Conservation (phyloP, 1,139 yeast genomes). For the Candida sp. region DNA sequence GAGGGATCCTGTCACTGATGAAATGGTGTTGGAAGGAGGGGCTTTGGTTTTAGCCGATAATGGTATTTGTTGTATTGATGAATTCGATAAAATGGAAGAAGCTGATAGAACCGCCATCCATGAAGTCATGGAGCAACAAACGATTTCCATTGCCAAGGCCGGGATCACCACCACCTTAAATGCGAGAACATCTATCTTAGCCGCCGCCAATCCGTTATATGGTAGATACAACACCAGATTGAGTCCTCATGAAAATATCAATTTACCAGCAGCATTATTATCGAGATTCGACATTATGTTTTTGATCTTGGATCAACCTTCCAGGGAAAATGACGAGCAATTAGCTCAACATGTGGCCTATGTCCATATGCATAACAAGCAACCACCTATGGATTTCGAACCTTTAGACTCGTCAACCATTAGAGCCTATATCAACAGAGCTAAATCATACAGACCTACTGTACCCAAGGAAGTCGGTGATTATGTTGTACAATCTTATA, state of each 20-base stretch:
- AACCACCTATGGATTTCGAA: conserved; percentile 72
- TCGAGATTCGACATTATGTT: conserved; percentile 94
- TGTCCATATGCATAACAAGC: conserved; percentile 91
- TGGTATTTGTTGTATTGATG: conserved; percentile 99
- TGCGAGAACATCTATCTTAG: conserved; percentile 93
- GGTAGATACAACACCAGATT: conserved; percentile 91
- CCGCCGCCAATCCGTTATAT: conserved; percentile 98
- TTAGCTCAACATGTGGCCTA: conserved; percentile 92
- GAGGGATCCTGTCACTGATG: conserved; percentile 98
- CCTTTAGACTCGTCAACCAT: conserved; percentile 80
- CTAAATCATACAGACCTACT: conserved; percentile 81
- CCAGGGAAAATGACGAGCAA: conserved; percentile 75
- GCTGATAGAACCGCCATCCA: conserved; percentile 96
- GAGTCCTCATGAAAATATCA: conserved; percentile 93
- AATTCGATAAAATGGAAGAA: conserved; percentile 99
- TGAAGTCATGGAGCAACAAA: conserved; percentile 99
- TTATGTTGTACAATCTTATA: conserved; percentile 82
- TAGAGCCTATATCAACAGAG: conserved; percentile 85
- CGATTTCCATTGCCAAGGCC: conserved; percentile 95
- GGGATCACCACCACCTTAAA: conserved; percentile 96
- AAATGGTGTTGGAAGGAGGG: conserved; percentile 98
- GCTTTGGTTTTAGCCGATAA: conserved; percentile 96
- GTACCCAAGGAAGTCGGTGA: conserved; percentile 88
- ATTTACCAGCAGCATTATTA: conserved; percentile 92
- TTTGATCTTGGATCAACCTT: conserved; percentile 82